A percentile compares a stretch with the other conserved stretches of the same genome.
phyloP scores from a whole-genome alignment of 2,329 filamentous ascomycete genomes.

The Paradendryphiella salina region DNA sequence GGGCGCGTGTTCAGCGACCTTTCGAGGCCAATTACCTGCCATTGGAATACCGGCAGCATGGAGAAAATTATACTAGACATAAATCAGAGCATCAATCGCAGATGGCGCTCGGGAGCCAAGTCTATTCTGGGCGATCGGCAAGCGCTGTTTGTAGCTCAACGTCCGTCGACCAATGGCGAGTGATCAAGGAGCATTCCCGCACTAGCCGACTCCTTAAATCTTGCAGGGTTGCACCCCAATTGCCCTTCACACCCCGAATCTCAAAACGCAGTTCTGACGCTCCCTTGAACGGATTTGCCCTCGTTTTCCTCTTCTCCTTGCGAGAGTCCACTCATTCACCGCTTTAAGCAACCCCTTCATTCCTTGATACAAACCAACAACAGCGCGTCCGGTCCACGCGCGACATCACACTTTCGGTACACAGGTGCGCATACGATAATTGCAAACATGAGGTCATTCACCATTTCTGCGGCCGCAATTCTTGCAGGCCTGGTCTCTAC shows the following conservation, averaged over 20 bases:
- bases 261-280: constrained; percentile 34
- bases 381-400: constrained; percentile 45
- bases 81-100: not conserved
- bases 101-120: constrained; percentile 1
- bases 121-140: constrained; percentile 22
- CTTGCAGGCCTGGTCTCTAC: constrained; percentile 48
- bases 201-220: constrained; percentile 28
- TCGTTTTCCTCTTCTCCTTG: constrained; percentile 24
- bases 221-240: constrained; percentile 27
- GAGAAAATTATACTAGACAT: not conserved
- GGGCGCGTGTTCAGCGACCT: constrained; percentile 8
- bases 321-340: constrained; percentile 38
- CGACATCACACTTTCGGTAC: constrained; percentile 34
- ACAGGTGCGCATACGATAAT: constrained; percentile 9
- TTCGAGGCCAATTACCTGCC: constrained; percentile 4
- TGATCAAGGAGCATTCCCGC: constrained; percentile 13
- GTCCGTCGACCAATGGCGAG: constrained; percentile 16
- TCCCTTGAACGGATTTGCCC: constrained; percentile 22
- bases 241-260: constrained; percentile 29
- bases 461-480: constrained; percentile 45
- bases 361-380: constrained; percentile 26
- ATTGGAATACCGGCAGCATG: not conserved
- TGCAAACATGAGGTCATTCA: constrained; percentile 37
- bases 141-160: constrained; percentile 19
- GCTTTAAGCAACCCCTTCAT: constrained; percentile 20